Base-by-base conservation (phyloP, 2,329 filamentous ascomycete species). In the Colletotrichum cereale region DNA sequence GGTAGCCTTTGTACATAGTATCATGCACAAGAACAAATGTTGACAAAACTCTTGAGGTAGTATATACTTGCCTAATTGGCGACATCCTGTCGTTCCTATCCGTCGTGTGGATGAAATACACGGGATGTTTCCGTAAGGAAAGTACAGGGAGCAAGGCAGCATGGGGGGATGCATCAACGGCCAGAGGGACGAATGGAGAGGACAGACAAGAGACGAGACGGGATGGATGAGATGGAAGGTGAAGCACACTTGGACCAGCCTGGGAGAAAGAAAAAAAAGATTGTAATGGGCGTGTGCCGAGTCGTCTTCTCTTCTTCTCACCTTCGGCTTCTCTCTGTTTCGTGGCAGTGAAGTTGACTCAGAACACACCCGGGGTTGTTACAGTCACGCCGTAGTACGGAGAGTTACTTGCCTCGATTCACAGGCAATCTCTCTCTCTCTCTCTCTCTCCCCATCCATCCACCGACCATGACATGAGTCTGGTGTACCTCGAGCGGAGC, bases 221-320 rank as follows among this genome's bases (percentile, higher is more conserved):
- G 42, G 67, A 67, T 67, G 63, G 38, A 58, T 71, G 50, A 58
- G 42, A 67, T 68, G 50, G 63, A 26, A 65, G 53, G 62, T 36
- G 44, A 64, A 68, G 66, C 64, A 40, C 36, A 58, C 24, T 31
- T 38, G n/a, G 50, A 24, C 63, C 26, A 70, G 56, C 48, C 40
- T 50, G 56, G 40, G 36, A 48, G 61, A 47, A 8, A n/a, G 40
- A 31, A 61, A 47, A 44, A 40, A 67, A 40, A 67, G 47, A 62
- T 40, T 71, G 64, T 44, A 47, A 62, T 53, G 63, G 55, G 50
- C 48, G 60, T 56, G 38, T 61, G 55, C 62, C 40, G 55, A 67
- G 56, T 56, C 29, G 18, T 53, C 62, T 48, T 61, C n/a, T n/a
- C n/a, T n/a, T 56, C 26, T 60, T 44, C 44, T 47, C 24, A 66